A percentile compares a stretch with the other conserved stretches of the same genome.
phyloP scores from a whole-genome alignment of 495 filamentous ascomycete genomes.

The Podospora pseudopauciseta region DNA sequence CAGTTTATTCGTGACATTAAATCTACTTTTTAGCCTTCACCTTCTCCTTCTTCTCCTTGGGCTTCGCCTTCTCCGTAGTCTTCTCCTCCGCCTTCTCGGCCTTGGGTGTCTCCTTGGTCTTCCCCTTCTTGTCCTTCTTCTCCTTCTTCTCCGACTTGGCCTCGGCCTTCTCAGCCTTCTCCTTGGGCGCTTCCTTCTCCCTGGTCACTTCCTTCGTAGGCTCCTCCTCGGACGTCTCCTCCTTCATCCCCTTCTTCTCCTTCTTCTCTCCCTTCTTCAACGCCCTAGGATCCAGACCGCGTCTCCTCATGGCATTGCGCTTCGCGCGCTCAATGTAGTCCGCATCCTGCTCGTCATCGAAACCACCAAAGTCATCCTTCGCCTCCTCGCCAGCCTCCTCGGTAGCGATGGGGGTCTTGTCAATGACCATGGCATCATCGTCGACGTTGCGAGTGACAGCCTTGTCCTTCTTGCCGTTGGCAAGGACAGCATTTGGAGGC shows the following conservation, averaged over 20 bases:
- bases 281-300: constrained; percentile 52
- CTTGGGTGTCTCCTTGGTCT: constrained; percentile 1
- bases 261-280: constrained; percentile 33
- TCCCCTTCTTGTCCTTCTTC: constrained; percentile 14
- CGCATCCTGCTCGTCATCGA: constrained; percentile 79
- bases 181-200: constrained; percentile 18
- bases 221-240: constrained; percentile 27
- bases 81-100: constrained; percentile 17
- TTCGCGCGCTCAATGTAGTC: constrained; percentile 74
- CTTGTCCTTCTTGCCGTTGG: constrained; percentile 37
- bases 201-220: constrained; percentile 2
- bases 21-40: constrained; percentile 20
- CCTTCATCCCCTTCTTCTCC: constrained; percentile 19
- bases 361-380: constrained; percentile 72
- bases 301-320: constrained; percentile 53
- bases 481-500: constrained; percentile 51
- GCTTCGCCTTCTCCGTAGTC: constrained; percentile 21
- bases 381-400: constrained; percentile 37
- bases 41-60: constrained; percentile 24
- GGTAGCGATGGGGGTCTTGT: constrained; percentile 50
- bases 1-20: constrained; percentile 10
- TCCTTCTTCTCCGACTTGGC: constrained; percentile 20
- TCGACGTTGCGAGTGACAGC: constrained; percentile 21
- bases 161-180: constrained; percentile 19
- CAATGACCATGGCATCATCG: constrained; percentile 41